These are phyloP conservation scores for Colletotrichum simmondsii DNA, from an alignment of 2,329 filamentous ascomycete species.

Conservation along the genomic window DNA sequence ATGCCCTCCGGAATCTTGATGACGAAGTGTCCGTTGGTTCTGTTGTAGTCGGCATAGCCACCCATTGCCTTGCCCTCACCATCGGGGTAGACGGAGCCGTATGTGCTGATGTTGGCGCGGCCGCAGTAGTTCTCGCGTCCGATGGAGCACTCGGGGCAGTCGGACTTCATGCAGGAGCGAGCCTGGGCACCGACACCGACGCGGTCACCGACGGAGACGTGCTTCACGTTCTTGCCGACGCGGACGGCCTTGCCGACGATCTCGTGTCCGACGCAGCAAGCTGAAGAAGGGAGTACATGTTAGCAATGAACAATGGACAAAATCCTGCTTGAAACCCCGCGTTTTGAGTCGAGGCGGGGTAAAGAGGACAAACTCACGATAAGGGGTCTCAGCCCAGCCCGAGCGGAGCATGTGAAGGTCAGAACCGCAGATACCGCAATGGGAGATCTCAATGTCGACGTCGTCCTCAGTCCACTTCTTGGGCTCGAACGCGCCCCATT, in stretches of 20 bases:
- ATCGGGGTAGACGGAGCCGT: constrained; percentile 60
- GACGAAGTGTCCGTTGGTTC: constrained; percentile 56
- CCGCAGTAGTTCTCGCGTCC: constrained; percentile 56
- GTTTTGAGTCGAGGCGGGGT: constrained; percentile 4
- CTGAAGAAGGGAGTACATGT: constrained; percentile 36
- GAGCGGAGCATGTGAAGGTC: constrained; percentile 69
- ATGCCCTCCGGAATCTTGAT: constrained; percentile 57
- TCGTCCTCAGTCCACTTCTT: constrained; percentile 75
- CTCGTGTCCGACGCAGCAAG: constrained; percentile 71
- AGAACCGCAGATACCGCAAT: constrained; percentile 74
- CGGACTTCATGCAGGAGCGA: constrained; percentile 60
- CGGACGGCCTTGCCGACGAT: constrained; percentile 70
- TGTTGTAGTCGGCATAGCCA: constrained; percentile 54
- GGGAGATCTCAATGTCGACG: constrained; percentile 72
- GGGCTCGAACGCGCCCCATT: constrained; percentile 67
- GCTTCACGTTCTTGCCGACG: constrained; percentile 58
- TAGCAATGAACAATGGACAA: neutral
- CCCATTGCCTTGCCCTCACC: constrained; percentile 69
- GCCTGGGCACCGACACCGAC: constrained; percentile 73
- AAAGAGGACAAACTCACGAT: constrained; percentile 44
- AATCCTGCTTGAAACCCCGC: neutral
- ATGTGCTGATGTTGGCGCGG: constrained; percentile 59
- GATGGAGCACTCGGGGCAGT: constrained; percentile 53
- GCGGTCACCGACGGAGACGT: constrained; percentile 70
- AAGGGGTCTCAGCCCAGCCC: constrained; percentile 58